These are phyloP conservation scores for Candida silvicultrix DNA, from an alignment of 805 yeast species.

Conservation along the genomic window DNA sequence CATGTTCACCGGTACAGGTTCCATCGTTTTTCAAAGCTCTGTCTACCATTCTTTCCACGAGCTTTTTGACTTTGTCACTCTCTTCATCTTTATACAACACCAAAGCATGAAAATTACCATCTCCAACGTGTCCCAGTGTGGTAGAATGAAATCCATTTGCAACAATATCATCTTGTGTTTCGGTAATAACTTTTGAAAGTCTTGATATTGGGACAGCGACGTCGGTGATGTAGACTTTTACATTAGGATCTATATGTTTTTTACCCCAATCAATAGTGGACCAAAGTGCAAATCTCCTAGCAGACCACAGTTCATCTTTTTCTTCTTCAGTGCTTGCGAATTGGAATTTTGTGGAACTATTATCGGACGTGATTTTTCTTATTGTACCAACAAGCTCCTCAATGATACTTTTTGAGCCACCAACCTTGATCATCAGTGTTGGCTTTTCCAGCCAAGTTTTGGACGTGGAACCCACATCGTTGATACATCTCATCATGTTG, in stretches of 20 bases:
- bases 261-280: slow-evolving; percentile 62
- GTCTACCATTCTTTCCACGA: slow-evolving; percentile 57
- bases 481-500: slow-evolving; percentile 63
- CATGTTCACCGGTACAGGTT: slow-evolving; percentile 86
- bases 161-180: slow-evolving; percentile 54
- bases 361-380: slow-evolving; percentile 40
- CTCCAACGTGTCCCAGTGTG: slow-evolving; percentile 78
- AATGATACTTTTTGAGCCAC: slow-evolving; percentile 44
- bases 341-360: slow-evolving; percentile 53
- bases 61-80: slow-evolving; percentile 34
- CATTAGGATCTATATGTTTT: slow-evolving; percentile 33
- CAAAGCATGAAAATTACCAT: slow-evolving; percentile 74
- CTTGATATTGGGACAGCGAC: slow-evolving; percentile 76
- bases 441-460: slow-evolving; percentile 54
- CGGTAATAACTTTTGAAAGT: slow-evolving; percentile 55
- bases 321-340: slow-evolving; percentile 60
- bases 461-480: slow-evolving; percentile 45
- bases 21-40: slow-evolving; percentile 69
- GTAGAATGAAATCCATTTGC: slow-evolving; percentile 47
- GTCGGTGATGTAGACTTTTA: slow-evolving; percentile 69
- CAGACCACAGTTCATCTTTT: slow-evolving; percentile 65
- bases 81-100: slow-evolving; percentile 52
- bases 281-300: slow-evolving; percentile 67
- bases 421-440: slow-evolving; percentile 58
- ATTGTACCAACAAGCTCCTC: slow-evolving; percentile 42